Conservation (phyloP, 495 filamentous ascomycete species). For the Darksidea phi region DNA sequence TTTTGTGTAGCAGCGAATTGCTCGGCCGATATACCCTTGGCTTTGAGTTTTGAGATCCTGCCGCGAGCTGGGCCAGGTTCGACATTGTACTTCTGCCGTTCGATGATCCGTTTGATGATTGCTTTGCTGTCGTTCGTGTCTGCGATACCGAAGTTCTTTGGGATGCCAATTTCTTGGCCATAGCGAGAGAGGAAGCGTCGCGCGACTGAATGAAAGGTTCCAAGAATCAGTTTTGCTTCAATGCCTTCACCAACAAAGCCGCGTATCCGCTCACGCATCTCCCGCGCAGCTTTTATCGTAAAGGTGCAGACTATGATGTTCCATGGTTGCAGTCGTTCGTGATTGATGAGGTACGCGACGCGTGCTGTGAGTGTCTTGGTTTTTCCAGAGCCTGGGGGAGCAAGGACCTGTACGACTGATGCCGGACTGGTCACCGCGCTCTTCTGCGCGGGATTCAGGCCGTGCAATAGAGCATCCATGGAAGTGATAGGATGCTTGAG, state of each 20-base stretch:
- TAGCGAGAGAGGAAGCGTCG: constrained; percentile 82
- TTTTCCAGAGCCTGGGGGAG: constrained; percentile 75
- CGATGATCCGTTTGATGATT: constrained; percentile 79
- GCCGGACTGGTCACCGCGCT: constrained; percentile 80
- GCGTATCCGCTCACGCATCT: constrained; percentile 89
- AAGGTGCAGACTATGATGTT: constrained; percentile 98
- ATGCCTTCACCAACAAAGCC: constrained; percentile 73
- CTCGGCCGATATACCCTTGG: constrained; percentile 58
- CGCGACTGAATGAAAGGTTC: constrained; percentile 95
- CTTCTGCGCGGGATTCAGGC: constrained; percentile 79
- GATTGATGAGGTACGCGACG: constrained; percentile 88
- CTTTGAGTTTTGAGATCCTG: constrained; percentile 85
- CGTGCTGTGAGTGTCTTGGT: constrained; percentile 95
- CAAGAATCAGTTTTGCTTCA: constrained; percentile 77
- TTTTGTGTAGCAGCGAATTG: constrained; percentile 50
- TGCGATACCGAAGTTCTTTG: constrained; percentile 87
- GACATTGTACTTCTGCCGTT: constrained; percentile 56
- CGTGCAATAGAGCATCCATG: constrained; percentile 55
- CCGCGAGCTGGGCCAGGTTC: constrained; percentile 67
- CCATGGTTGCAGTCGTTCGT: constrained; percentile 74
- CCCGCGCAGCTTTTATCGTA: constrained; percentile 91
- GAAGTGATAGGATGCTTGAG: background rate
- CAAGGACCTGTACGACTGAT: constrained; percentile 83
- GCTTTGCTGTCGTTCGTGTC: constrained; percentile 77
- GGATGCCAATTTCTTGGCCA: constrained; percentile 79